Percentiles rank a stretch among this genome's conserved stretches.
Evolutionary conservation across 2,329 filamentous ascomycete genomes (phyloP).

Genomic region (Pseudocercospora musae): DNA sequence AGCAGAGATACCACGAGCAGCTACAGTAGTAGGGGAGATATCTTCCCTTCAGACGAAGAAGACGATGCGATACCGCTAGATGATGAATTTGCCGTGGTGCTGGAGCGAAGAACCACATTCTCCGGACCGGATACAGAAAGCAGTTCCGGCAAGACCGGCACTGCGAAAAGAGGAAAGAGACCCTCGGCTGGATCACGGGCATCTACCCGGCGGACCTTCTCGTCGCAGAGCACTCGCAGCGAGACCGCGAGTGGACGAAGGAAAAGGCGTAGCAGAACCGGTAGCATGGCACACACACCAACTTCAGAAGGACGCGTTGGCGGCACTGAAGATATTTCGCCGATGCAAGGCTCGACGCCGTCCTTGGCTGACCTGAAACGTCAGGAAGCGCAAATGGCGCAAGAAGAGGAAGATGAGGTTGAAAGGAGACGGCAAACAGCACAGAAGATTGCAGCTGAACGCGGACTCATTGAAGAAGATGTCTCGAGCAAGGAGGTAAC

Average conservation of each 20-base stretch:
- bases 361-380: conserved; percentile 55
- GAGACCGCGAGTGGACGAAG: conserved; percentile 11
- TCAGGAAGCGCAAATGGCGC: conserved; percentile 54
- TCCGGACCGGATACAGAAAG: conserved; percentile 57
- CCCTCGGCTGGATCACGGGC: conserved; percentile 41
- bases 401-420: conserved; percentile 56
- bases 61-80: conserved; percentile 91
- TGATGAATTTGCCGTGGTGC: conserved; percentile 83
- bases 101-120: conserved; percentile 62
- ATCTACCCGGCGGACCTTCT: conserved; percentile 27
- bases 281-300: conserved; percentile 17
- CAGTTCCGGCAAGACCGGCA: conserved; percentile 60
- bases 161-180: conserved; percentile 34
- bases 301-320: conserved; percentile 4
- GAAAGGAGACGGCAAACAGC: conserved; percentile 53
- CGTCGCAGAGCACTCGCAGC: conserved; percentile 24
- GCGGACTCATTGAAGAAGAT: conserved; percentile 44
- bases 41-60: conserved; percentile 81
- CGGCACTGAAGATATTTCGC: conserved; percentile 22
- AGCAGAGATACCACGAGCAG: conserved; percentile 83
- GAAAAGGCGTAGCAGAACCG: conserved; percentile 21
- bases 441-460: conserved; percentile 52
- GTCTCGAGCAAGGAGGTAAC: conserved; percentile 29
- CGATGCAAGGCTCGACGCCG: conserved; percentile 35
- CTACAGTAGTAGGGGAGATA: conserved; percentile 78